Conservation (phyloP, 164 flowering plant species). For the Hamamelis virginiana region DNA sequence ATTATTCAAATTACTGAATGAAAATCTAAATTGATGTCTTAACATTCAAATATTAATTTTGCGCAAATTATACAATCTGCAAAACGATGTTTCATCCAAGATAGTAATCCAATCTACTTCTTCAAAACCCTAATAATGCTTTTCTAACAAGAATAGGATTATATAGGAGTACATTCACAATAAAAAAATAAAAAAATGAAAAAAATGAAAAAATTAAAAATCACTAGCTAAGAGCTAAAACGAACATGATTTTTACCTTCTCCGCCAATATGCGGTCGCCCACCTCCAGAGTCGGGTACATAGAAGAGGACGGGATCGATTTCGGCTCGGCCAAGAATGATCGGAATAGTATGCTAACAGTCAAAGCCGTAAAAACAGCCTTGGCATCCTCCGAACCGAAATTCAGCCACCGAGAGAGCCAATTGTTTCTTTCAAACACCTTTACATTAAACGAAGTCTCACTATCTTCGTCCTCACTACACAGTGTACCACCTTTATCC, state of each 20-base stretch:
- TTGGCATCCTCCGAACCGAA: slow-evolving; percentile 65
- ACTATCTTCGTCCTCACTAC: slow-evolving; percentile 1
- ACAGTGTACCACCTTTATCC: slow-evolving; percentile 36
- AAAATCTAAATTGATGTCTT: background rate
- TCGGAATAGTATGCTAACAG: slow-evolving; percentile 60
- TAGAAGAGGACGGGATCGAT: slow-evolving; percentile 84
- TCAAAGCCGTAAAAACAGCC: slow-evolving; percentile 75
- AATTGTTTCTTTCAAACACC: slow-evolving; percentile 28
- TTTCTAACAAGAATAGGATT: too few relatives aligned
- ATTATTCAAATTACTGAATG: background rate
- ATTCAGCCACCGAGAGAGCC: slow-evolving; percentile 43
- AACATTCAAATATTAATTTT: background rate
- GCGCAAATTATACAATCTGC: too few relatives aligned
- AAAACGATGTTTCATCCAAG: background rate
- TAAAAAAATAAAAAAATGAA: too few relatives aligned
- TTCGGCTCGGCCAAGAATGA: slow-evolving; percentile 84
- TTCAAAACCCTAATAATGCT: too few relatives aligned
- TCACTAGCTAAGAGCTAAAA: too few relatives aligned
- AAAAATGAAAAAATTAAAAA: too few relatives aligned
- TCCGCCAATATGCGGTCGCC: slow-evolving; percentile 93
- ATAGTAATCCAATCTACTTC: background rate
- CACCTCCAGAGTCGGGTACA: slow-evolving; percentile 85
- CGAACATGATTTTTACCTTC: slow-evolving; percentile 50
- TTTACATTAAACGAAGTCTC: background rate
- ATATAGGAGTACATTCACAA: too few relatives aligned